Evolutionary conservation across 164 flowering plant species (phyloP).

Genomic region (Kingdonia uniflora): DNA sequence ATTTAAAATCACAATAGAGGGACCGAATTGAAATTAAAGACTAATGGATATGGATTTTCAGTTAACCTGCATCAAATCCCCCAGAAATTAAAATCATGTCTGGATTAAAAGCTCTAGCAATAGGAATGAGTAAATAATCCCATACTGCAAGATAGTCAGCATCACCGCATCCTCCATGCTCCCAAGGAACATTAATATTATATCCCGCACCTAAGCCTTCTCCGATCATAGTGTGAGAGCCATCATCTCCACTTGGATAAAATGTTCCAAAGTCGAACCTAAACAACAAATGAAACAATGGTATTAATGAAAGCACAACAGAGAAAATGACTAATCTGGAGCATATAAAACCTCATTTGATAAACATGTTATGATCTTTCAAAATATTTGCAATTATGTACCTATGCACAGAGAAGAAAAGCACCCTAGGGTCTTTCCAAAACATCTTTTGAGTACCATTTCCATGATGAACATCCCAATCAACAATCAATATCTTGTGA

Average conservation of each 20-base stretch:
- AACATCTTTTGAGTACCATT: constrained; percentile 97
- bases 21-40: no score
- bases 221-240: constrained; percentile 67
- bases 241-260: constrained; percentile 81
- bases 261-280: constrained; percentile 84
- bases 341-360: not conserved
- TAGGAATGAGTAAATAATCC: constrained; percentile 87
- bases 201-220: constrained; percentile 85
- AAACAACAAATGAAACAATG: not conserved
- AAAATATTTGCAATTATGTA: constrained; percentile 11
- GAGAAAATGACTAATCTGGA: not conserved
- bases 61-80: constrained; percentile 96
- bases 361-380: no score
- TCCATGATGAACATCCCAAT: constrained; percentile 99
- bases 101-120: constrained; percentile 73
- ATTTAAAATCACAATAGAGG: no score
- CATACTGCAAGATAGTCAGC: constrained; percentile 96
- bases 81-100: constrained; percentile 85
- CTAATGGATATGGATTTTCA: no score
- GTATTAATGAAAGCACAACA: not conserved
- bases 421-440: constrained; percentile 83
- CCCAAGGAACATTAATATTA: constrained; percentile 98
- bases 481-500: constrained; percentile 76
- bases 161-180: constrained; percentile 82
- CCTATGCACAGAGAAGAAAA: constrained; percentile 98